Evolutionary conservation across 2,329 filamentous ascomycete species (phyloP).

Genomic region (Neofusicoccum ribis): DNA sequence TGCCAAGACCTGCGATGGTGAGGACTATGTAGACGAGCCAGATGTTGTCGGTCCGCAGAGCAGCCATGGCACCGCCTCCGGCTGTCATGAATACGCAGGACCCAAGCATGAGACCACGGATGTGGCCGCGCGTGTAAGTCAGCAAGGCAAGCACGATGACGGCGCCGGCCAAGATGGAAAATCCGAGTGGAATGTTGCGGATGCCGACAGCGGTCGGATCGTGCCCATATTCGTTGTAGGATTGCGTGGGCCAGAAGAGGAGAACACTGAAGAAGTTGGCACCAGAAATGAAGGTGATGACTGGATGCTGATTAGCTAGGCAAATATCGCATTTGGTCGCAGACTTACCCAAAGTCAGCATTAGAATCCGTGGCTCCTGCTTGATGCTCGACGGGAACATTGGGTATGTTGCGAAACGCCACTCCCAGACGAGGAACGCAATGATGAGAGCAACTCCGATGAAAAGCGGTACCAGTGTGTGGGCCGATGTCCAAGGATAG

Average conservation of each 20-base stretch:
- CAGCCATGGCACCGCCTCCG: slow-evolving; percentile 34
- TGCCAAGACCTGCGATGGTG: slow-evolving; percentile 38
- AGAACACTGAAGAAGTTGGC: slow-evolving; percentile 35
- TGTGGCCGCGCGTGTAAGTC: slow-evolving; percentile 28
- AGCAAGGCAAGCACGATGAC: slow-evolving; percentile 33
- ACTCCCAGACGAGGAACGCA: slow-evolving; percentile 40
- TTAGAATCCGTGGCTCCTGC: slow-evolving; percentile 25
- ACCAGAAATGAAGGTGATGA: slow-evolving; percentile 37
- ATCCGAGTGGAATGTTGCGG: slow-evolving; percentile 29
- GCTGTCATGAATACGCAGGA: slow-evolving; percentile 34
- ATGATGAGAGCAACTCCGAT: slow-evolving; percentile 36
- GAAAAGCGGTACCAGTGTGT: slow-evolving; percentile 38
- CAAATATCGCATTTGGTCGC: no score
- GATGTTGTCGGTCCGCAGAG: slow-evolving; percentile 34
- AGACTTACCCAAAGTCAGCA: slow-evolving; percentile 53
- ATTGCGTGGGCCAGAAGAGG: slow-evolving; percentile 35
- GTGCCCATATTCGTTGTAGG: slow-evolving; percentile 32
- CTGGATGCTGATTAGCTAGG: background rate
- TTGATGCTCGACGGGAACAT: slow-evolving; percentile 41
- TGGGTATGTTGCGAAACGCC: slow-evolving; percentile 39
- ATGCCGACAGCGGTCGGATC: slow-evolving; percentile 35
- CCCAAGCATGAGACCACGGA: slow-evolving; percentile 31
- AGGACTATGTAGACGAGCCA: slow-evolving; percentile 31
- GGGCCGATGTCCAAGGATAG: slow-evolving; percentile 40
- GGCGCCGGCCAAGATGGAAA: slow-evolving; percentile 32